These are phyloP conservation scores for Colletotrichum siamense DNA, from an alignment of 2,329 filamentous ascomycete species.

Conservation along the genomic window DNA sequence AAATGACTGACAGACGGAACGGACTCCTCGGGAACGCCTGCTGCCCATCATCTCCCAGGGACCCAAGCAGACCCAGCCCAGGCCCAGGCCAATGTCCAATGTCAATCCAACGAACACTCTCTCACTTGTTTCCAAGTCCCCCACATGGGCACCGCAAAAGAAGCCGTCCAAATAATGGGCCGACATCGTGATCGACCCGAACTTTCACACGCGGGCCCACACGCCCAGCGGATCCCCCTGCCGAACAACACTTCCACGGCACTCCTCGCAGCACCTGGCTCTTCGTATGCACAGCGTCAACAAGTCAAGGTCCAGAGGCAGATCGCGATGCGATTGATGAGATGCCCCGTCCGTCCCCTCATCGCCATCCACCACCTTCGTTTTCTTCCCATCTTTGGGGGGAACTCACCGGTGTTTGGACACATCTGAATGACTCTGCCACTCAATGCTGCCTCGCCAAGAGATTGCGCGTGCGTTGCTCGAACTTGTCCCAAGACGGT, in stretches of 20 bases:
- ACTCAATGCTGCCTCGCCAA: neutral
- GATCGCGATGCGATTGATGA: conserved; percentile 5
- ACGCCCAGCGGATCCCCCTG: neutral
- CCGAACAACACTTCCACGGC: neutral
- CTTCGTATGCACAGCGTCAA: neutral
- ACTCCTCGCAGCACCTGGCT: neutral
- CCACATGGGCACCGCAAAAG: neutral
- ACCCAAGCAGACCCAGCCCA: neutral
- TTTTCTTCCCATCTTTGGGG: neutral
- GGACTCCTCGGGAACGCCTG: neutral
- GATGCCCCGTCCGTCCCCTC: neutral
- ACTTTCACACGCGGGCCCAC: conserved; percentile 6
- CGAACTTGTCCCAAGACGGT: conserved; percentile 11
- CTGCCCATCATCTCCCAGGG: neutral
- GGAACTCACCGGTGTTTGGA: neutral
- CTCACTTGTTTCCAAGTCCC: neutral
- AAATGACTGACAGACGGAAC: conserved; percentile 1
- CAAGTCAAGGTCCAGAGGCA: neutral
- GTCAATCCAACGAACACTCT: neutral
- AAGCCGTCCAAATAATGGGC: neutral
- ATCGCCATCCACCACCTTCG: neutral
- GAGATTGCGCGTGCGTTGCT: neutral
- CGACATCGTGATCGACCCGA: conserved; percentile 18
- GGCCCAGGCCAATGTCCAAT: neutral
- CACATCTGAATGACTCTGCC: conserved; percentile 15